Percentiles rank a stretch among this genome's conserved stretches.
Conservation (phyloP, 139 green algal genomes). For the Micractinium conductrix region DNA sequence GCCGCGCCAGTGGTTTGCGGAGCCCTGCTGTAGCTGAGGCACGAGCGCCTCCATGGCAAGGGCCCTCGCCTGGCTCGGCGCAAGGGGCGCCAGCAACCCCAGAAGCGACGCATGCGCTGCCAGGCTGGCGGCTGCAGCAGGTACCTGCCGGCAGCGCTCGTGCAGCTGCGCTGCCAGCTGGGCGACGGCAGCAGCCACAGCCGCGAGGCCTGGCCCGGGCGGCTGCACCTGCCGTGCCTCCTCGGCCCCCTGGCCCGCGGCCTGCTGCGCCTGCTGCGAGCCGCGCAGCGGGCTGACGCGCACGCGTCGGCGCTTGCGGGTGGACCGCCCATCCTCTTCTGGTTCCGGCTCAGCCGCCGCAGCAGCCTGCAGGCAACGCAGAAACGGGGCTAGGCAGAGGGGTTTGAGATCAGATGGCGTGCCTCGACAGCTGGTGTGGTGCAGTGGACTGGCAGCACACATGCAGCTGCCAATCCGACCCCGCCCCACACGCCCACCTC, state of each 20-base stretch:
- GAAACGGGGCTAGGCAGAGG: not conserved
- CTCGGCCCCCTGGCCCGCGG: not conserved
- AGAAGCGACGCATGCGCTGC: not conserved
- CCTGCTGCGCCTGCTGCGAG: not conserved
- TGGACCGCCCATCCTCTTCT: not conserved
- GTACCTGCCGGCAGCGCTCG: not conserved
- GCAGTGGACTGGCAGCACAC: not conserved
- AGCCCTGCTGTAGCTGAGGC: not conserved
- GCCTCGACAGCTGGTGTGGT: no score
- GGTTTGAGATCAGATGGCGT: no score
- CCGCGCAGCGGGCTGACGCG: conserved; percentile 8
- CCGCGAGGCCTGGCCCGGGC: not conserved
- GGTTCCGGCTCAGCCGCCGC: not conserved
- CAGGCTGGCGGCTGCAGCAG: not conserved
- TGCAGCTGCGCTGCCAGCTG: conserved; percentile 4
- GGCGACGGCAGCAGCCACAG: conserved; percentile 3
- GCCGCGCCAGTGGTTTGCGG: conserved; percentile 2
- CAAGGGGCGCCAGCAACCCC: not conserved
- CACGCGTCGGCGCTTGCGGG: conserved; percentile 38
- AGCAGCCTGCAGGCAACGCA: not conserved
- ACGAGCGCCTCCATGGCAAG: not conserved
- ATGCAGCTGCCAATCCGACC: not conserved
- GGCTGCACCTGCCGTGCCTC: not conserved
- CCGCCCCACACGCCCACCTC: not conserved
- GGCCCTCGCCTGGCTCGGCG: not conserved